These are phyloP conservation scores for Saturnispora serradocipensis DNA, from an alignment of 805 yeast genomes.

Conservation along the genomic window DNA sequence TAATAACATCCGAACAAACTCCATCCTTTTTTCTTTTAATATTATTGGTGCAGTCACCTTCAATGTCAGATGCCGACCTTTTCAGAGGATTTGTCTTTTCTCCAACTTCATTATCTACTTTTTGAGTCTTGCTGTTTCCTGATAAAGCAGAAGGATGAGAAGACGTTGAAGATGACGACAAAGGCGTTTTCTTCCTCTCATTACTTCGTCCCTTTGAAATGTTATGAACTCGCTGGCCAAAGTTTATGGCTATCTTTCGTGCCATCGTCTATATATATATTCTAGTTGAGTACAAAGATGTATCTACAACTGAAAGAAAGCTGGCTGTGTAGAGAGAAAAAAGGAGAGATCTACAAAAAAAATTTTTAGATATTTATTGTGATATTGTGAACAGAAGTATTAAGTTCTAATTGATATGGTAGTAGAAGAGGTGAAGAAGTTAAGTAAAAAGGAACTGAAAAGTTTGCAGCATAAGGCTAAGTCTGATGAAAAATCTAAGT, in stretches of 20 bases:
- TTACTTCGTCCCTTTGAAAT: neutral
- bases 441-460: slow-evolving; percentile 58
- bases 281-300: neutral
- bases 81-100: neutral
- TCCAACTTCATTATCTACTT: neutral
- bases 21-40: neutral
- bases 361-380: neutral
- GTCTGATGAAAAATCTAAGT: slow-evolving; percentile 28
- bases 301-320: neutral
- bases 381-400: neutral
- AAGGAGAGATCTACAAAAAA: neutral
- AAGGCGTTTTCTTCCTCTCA: neutral
- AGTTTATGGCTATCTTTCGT: slow-evolving; percentile 12
- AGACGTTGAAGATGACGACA: neutral
- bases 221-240: neutral
- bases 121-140: neutral
- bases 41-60: neutral
- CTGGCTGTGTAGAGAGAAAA: neutral
- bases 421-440: slow-evolving; percentile 28
- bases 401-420: neutral
- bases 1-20: too few species aligned
- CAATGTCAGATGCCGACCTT: neutral
- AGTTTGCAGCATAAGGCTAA: slow-evolving; percentile 46
- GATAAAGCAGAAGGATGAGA: neutral
- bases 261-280: slow-evolving; percentile 6